Evolutionary conservation across 2,329 filamentous ascomycete genomes (phyloP).

Genomic region (Fusarium camptoceras): DNA sequence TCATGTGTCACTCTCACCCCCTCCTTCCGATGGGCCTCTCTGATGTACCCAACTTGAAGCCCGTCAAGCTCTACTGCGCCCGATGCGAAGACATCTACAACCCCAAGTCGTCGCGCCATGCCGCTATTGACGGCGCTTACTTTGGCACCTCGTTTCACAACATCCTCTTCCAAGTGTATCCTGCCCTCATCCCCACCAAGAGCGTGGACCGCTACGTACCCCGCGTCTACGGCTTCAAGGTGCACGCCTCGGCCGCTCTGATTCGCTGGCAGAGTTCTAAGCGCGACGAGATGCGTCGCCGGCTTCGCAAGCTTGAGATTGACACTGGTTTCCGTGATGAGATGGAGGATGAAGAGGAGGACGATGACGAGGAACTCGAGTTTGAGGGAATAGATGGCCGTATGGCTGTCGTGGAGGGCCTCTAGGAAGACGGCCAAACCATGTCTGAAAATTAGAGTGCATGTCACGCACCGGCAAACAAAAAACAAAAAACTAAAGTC

Average conservation of each 20-base stretch:
- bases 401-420: conserved; percentile 46
- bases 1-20: conserved; percentile 93
- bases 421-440: conserved; percentile 23
- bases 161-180: conserved; percentile 98
- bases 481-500: not conserved
- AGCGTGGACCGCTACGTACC: conserved; percentile 87
- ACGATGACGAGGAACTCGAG: conserved; percentile 63
- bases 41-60: conserved; percentile 86
- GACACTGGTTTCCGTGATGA: conserved; percentile 84
- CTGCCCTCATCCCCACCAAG: conserved; percentile 87
- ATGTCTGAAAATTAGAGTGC: conserved; percentile 2
- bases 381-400: conserved; percentile 54
- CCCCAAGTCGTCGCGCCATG: conserved; percentile 95
- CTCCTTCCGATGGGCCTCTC: conserved; percentile 95
- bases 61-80: conserved; percentile 96
- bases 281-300: conserved; percentile 83
- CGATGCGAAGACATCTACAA: conserved; percentile 99
- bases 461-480: conserved; percentile 1
- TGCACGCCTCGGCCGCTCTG: conserved; percentile 88
- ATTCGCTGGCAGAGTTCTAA: conserved; percentile 90
- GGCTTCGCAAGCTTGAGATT: conserved; percentile 77
- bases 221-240: conserved; percentile 93
- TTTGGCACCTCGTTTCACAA: conserved; percentile 99
- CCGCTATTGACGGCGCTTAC: conserved; percentile 95
- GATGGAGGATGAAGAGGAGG: conserved; percentile 72